Percentiles rank a stretch among this genome's conserved stretches.
These are phyloP conservation scores for Stemphylium lycopersici DNA, from an alignment of 2,329 filamentous ascomycete species.

Conservation along the genomic window DNA sequence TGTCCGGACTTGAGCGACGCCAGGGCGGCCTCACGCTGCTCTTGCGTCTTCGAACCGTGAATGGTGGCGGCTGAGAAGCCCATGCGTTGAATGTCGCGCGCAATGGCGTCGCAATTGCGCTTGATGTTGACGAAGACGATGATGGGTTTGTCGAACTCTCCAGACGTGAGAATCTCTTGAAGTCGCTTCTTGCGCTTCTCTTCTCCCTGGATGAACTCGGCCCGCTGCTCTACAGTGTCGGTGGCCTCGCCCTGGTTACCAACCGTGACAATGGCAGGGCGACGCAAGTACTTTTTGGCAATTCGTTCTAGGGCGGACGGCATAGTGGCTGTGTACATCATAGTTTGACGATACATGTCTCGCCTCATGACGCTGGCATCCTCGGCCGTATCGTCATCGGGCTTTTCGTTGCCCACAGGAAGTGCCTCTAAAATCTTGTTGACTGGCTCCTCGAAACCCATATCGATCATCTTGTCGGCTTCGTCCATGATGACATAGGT, in stretches of 20 bases:
- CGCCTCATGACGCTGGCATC: constrained; percentile 83
- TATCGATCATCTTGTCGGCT: constrained; percentile 98
- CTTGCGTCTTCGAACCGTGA: constrained; percentile 95
- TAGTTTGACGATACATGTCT: constrained; percentile 90
- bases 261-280: constrained; percentile 92
- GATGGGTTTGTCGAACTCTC: constrained; percentile 84
- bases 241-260: constrained; percentile 95
- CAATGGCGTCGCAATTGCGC: constrained; percentile 94
- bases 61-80: constrained; percentile 89
- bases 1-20: constrained; percentile 79
- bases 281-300: constrained; percentile 92
- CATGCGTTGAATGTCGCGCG: constrained; percentile 91
- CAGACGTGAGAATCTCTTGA: constrained; percentile 82
- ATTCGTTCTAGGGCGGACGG: constrained; percentile 90
- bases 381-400: constrained; percentile 90
- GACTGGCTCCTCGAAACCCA: constrained; percentile 96
- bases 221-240: constrained; percentile 95
- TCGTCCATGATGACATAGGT: constrained; percentile 99
- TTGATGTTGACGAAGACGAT: constrained; percentile 99
- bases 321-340: constrained; percentile 99
- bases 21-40: constrained; percentile 93
- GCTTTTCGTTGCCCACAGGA: constrained; percentile 91
- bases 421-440: constrained; percentile 97
- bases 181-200: constrained; percentile 97
- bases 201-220: constrained; percentile 88